Evolutionary conservation across 2,329 filamentous ascomycete genomes (phyloP), one percentile per base, ranked within the genome.

Genomic region (Scopulariopsis brevicaulis): DNA sequence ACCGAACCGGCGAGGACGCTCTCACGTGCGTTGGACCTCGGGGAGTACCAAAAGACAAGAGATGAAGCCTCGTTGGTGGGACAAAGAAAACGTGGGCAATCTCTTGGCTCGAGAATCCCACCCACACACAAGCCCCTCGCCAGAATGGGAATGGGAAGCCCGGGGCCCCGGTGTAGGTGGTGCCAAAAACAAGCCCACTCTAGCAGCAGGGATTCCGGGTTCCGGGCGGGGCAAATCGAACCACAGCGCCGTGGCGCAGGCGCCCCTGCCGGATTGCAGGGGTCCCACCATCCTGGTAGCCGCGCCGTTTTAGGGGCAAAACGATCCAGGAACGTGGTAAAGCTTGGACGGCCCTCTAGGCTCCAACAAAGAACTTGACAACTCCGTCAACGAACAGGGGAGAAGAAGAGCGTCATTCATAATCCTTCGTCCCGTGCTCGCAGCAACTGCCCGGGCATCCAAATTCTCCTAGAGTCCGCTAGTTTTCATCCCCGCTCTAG

Each of bases 141-240:
- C 11, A 11, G 20, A n/a, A 48, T 2, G n/a, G 10, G 43, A 20
- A 22, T n/a, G 14, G 20, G n/a, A n/a, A 20, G 15, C 14, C 43
- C n/a, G 11, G n/a, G 18, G 12, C 7, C 20, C 46, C 32, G 28
- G n/a, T 12, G 37, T 12, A 12, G 37, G n/a, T 46, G 34, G 53
- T 32, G 37, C 32, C 24, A 46, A 24, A 34, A 57, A 57, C 52
- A 57, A 53, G 55, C 48, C 37, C 48, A 57, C 46, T 22, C 40
- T 53, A 24, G 32, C 34, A 40, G 28, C n/a, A 40, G 28, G 32
- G 28, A 11, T 53, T n/a, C 55, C 32, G 55, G 46, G 32, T 40
- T 34, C 55, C n/a, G 34, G 48, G 55, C 50, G 55, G 55, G 55
- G 55, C 25, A 53, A 51, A 48, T 35, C 46, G 32, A 50, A 24